These are phyloP conservation scores for Daldinia decipiens DNA, from an alignment of 495 filamentous ascomycete genomes.

Conservation along the genomic window DNA sequence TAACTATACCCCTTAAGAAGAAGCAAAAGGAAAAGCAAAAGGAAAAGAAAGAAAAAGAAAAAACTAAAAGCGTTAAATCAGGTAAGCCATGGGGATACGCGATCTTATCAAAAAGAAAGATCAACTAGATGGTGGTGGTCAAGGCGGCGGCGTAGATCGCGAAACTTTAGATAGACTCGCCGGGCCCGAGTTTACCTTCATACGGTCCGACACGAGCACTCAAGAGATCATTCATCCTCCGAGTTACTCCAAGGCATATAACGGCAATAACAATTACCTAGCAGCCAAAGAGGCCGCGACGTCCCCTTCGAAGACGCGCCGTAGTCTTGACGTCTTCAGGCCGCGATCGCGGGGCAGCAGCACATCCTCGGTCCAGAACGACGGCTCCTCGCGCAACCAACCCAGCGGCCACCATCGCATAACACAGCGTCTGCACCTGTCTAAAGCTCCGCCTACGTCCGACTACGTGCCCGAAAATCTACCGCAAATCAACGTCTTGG, in stretches of 20 bases:
- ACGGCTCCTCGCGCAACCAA: slow-evolving; percentile 48
- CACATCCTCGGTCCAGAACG: slow-evolving; percentile 54
- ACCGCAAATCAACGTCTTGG: slow-evolving; percentile 70
- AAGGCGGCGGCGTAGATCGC: slow-evolving; percentile 49
- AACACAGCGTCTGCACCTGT: slow-evolving; percentile 76
- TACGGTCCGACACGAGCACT: slow-evolving; percentile 82
- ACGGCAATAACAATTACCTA: slow-evolving; percentile 41
- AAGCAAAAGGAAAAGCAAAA: too few relatives aligned
- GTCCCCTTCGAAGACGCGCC: slow-evolving; percentile 36
- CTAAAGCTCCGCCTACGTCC: slow-evolving; percentile 69
- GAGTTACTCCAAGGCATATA: slow-evolving; percentile 48
- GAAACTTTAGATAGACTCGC: slow-evolving; percentile 46
- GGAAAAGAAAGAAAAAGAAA: background rate
- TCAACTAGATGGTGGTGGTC: slow-evolving; percentile 55
- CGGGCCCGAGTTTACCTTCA: slow-evolving; percentile 81
- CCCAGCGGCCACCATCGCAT: slow-evolving; percentile 58
- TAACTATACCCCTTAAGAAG: too few relatives aligned
- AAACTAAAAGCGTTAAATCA: background rate
- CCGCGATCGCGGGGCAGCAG: slow-evolving; percentile 61
- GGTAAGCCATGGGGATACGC: slow-evolving; percentile 71
- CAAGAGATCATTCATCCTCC: slow-evolving; percentile 81
- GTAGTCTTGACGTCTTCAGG: slow-evolving; percentile 51
- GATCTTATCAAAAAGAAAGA: slow-evolving; percentile 81
- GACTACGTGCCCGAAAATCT: slow-evolving; percentile 81
- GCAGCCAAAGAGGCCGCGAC: slow-evolving; percentile 46